phyloP scores from a whole-genome alignment of 2,329 filamentous ascomycete genomes.

The Calonectria hongkongensis region DNA sequence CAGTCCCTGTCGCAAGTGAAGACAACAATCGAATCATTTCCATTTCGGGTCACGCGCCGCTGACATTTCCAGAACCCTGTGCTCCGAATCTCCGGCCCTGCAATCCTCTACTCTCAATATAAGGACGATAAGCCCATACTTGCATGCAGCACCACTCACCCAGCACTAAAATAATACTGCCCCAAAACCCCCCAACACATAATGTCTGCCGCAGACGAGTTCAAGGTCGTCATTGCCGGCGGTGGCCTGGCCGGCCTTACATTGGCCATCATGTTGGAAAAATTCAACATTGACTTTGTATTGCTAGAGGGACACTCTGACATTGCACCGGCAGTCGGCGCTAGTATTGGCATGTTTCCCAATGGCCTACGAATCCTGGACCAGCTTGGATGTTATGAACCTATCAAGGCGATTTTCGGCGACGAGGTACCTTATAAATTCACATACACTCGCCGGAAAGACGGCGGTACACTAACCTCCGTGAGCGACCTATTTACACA shows the following conservation, averaged over 20 bases:
- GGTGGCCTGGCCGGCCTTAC: constrained; percentile 66
- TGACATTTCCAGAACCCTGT: not conserved
- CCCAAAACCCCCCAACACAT: not conserved
- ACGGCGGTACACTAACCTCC: not conserved
- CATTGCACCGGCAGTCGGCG: constrained; percentile 3
- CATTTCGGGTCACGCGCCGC: not conserved
- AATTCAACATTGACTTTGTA: constrained; percentile 66
- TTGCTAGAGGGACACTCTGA: constrained; percentile 63
- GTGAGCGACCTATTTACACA: constrained; percentile 3
- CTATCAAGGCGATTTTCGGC: not conserved
- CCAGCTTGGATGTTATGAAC: not conserved
- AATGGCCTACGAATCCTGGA: constrained; percentile 10
- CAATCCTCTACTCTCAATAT: not conserved
- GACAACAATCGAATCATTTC: not conserved
- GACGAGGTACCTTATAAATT: not conserved
- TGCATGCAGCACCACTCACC: not conserved
- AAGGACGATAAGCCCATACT: not conserved
- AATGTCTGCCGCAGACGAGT: not conserved
- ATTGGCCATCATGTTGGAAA: constrained; percentile 62
- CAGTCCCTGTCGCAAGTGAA: not conserved
- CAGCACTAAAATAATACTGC: not conserved
- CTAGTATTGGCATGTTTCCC: constrained; percentile 16
- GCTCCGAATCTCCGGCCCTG: not conserved
- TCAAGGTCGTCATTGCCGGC: constrained; percentile 62
- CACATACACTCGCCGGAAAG: not conserved